Evolutionary conservation across 441 rosid genomes (phyloP), one percentile per base, ranked within the genome.

Genomic region (Flueggea neowawraea): DNA sequence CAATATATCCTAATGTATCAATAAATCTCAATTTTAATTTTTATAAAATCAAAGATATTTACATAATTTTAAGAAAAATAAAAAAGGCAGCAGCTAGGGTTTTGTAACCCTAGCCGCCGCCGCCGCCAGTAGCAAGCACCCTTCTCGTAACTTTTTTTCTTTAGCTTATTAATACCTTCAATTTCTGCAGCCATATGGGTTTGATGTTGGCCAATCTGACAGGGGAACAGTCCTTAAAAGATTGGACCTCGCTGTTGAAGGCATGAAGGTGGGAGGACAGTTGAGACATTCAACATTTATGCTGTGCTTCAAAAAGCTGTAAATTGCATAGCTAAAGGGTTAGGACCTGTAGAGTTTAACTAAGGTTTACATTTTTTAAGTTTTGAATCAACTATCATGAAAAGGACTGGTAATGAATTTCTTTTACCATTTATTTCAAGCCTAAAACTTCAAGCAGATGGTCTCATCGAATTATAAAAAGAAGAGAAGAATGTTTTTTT

Each of bases 121-220:
- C n/a, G n/a, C n/a, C n/a, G n/a, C n/a, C n/a, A n/a, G n/a, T n/a
- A n/a, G n/a, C n/a, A n/a, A n/a, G n/a, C n/a, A 28, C 28, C 28
- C 2, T 44, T 36, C 11, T 28, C 12, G 28, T 64, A 28, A 39
- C 11, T 10, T 51, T 51, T n/a, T 51, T 51, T 6, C 0, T 16
- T 16, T 16, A 4, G 55, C 31, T 53, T 53, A 12, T 54, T 15
- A n/a, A 16, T 43, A 62, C 61, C 31, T 66, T 70, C 31, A 63
- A 60, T 53, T 68, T 54, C 7, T 78, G 76, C 86, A 90, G 97
- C 96, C 96, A 60, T 94, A 94, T 60, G 99, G 97, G 50, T 91
- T 94, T 74, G 96, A 94, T 65, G 89, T 94, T 58, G 96, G 99
- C 12, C 91, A 94, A 71, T 94, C 99, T 8, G 96, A 94, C 74